Conservation (phyloP, 768 basidiomycete genomes). For the Coprinopsis sp. region DNA sequence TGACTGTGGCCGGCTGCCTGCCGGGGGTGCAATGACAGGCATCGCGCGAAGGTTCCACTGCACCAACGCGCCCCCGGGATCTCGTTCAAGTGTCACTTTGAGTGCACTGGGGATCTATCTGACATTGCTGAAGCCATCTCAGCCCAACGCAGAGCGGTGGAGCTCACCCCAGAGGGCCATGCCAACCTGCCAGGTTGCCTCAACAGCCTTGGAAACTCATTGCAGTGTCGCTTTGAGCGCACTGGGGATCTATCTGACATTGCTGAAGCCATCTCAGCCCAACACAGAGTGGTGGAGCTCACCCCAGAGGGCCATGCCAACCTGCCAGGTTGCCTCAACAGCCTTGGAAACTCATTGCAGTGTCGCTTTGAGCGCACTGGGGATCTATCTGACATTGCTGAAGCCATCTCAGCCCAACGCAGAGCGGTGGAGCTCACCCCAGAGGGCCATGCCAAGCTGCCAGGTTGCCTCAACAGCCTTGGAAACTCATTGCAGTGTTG, state of each 20-base stretch:
- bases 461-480: slow-evolving; percentile 1
- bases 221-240: slow-evolving; percentile 13
- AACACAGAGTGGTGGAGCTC: slow-evolving; percentile 8
- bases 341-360: slow-evolving; percentile 9
- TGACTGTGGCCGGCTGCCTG: too few relatives aligned
- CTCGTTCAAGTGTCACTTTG: slow-evolving; percentile 14
- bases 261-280: slow-evolving; percentile 12
- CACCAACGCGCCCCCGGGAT: too few relatives aligned
- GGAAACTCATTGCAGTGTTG: slow-evolving; percentile 5
- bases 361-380: neutral
- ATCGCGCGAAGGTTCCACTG: too few relatives aligned
- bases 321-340: neutral
- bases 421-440: neutral
- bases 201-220: slow-evolving; percentile 10
- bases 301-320: slow-evolving; percentile 7
- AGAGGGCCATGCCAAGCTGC: neutral
- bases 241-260: slow-evolving; percentile 21
- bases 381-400: neutral
- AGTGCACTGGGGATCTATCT: neutral
- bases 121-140: slow-evolving; percentile 12
- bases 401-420: neutral
- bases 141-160: slow-evolving; percentile 8
- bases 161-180: neutral
- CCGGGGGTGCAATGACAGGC: too few relatives aligned
- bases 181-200: neutral